These are phyloP conservation scores for Avicennia marina DNA, from an alignment of 257 asterid species.

Conservation along the genomic window DNA sequence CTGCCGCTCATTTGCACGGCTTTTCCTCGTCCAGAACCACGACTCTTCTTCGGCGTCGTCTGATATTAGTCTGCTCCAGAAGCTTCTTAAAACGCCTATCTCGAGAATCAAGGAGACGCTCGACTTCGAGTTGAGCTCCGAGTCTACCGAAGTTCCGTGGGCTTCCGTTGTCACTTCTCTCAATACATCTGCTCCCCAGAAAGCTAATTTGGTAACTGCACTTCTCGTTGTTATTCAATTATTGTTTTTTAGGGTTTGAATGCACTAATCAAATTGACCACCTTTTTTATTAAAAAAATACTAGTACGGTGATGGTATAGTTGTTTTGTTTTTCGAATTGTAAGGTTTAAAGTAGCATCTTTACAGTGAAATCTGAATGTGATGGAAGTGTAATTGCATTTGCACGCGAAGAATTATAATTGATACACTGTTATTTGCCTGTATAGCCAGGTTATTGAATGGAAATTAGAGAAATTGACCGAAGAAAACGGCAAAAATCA, in stretches of 20 bases:
- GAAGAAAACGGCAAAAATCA: slow-evolving; percentile 20
- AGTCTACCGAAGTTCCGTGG: slow-evolving; percentile 35
- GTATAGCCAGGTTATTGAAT: slow-evolving; percentile 41
- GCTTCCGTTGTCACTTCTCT: slow-evolving; percentile 35
- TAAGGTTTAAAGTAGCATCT: not conserved
- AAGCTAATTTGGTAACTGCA: slow-evolving; percentile 45
- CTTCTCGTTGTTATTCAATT: not conserved
- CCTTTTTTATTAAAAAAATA: no score
- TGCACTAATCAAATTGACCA: no score
- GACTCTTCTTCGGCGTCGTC: slow-evolving; percentile 21
- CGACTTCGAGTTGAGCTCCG: slow-evolving; percentile 35
- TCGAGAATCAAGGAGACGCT: slow-evolving; percentile 35
- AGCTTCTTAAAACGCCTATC: slow-evolving; percentile 35
- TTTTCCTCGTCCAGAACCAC: slow-evolving; percentile 15
- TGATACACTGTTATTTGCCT: slow-evolving; percentile 10
- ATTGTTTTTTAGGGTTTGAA: not conserved
- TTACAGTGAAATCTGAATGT: not conserved
- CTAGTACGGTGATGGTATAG: not conserved
- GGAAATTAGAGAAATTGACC: slow-evolving; percentile 43
- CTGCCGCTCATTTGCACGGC: slow-evolving; percentile 7
- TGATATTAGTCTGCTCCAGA: slow-evolving; percentile 32
- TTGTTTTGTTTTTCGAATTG: not conserved
- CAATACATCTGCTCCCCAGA: slow-evolving; percentile 32
- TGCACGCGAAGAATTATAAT: not conserved
- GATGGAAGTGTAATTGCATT: not conserved